Evolutionary conservation across 331 rosid genomes (phyloP), one percentile per base, ranked within the genome.

Genomic region (Erythrophleum ivorense): DNA sequence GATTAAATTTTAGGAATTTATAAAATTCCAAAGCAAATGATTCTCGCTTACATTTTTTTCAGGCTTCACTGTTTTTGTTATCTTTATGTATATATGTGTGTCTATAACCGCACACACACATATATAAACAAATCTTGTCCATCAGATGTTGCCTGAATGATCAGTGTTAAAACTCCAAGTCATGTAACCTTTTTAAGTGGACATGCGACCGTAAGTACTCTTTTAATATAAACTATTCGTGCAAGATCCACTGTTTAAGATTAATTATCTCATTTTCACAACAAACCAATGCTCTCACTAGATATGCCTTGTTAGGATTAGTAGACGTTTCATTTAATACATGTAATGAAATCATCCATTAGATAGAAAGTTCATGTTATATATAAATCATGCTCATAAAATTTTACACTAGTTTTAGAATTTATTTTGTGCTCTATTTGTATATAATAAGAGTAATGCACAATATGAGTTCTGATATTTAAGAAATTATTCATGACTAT

Each of bases 11-110:
- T 65, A 43, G 73, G 57, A 52, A 58, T 49, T 38, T 75, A 36
- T 71, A 19, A 41, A 34, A 55, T 80, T 62, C 43, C 60, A 63
- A 63, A 70, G 57, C 78, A 62, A 52, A 72, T 64, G 48, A 19
- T 53, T 71, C 46, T 71, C 62, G 75, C 50, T 36, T 38, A 31
- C n/a, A 29, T 21, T 53, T 66, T 71, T 79, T 70, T 2, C 68
- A 77, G 71, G 46, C 52, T 77, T 71, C 54, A 67, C 72, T 52
- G 36, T 65, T 49, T 64, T 29, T 29, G 18, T 60, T 31, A 29
- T 60, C 55, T 48, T 14, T 81, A 60, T 34, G 58, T 59, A 54
- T 55, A 78, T 10, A 10, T 53, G 46, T 50, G 33, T 34, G 76
- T 71, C 46, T 57, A 38, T 62, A 59, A 9, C 33, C 33, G 7